Conservation (phyloP, 352 stramenopile species). For the Plasmopara viticola region DNA sequence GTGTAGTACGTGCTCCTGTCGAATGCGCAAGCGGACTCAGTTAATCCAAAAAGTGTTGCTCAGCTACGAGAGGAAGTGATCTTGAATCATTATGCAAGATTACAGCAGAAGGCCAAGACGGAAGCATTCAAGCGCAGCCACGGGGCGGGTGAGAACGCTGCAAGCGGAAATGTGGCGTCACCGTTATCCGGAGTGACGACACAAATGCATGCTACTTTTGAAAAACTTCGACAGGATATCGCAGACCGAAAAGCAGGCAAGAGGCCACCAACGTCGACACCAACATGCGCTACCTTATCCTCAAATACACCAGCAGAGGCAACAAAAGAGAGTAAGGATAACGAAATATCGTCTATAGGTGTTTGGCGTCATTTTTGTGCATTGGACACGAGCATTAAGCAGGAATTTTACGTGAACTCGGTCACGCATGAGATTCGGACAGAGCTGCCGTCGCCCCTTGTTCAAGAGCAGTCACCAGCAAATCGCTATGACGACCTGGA, state of each 20-base stretch:
- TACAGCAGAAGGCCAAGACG: conserved; percentile 54
- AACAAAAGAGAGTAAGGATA: conserved; percentile 8
- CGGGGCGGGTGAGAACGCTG: conserved; percentile 17
- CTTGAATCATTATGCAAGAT: conserved; percentile 52
- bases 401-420: conserved; percentile 78
- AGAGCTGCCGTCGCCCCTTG: conserved; percentile 40
- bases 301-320: conserved; percentile 14
- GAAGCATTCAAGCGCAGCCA: conserved; percentile 27
- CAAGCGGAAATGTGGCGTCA: conserved; percentile 21
- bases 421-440: conserved; percentile 66
- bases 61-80: conserved; percentile 67
- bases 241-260: conserved; percentile 47
- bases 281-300: conserved; percentile 12
- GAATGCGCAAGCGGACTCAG: conserved; percentile 77
- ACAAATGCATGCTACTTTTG: conserved; percentile 72
- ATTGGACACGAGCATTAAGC: conserved; percentile 39
- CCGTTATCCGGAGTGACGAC: conserved; percentile 32
- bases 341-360: conserved; percentile 22
- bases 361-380: conserved; percentile 70
- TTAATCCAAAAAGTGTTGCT: conserved; percentile 56
- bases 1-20: conserved; percentile 66
- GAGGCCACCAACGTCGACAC: conserved; percentile 6
- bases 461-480: conserved; percentile 46
- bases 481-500: conserved; percentile 45
- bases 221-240: conserved; percentile 64